Base-by-base conservation (phyloP, 169 alveolate species). In the Plasmodium malariae region DNA sequence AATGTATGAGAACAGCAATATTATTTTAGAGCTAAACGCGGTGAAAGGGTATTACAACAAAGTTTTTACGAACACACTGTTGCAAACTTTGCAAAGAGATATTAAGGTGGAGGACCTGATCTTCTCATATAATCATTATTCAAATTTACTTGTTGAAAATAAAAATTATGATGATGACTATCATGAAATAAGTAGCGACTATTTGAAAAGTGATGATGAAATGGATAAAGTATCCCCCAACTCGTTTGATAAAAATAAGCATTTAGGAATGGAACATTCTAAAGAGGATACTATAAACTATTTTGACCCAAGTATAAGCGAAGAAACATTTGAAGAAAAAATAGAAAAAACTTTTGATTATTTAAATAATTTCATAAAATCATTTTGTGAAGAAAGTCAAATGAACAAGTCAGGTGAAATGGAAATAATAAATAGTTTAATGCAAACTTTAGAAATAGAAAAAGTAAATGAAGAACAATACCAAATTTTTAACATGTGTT, bases 1-100 rank as follows among this genome's bases (percentile, higher is more conserved):
- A 54, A 30, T 24, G 40, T 3, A 24, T 21, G 30, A 3, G 36
- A 19, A 32, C 30, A 24, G 36, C 11, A 73, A 21, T 1, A 21
- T n/a, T n/a, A 45, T 76, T 57, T n/a, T 83, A 67, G 72, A 65
- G 32, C n/a, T 83, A 17, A 83, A 83, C 14, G 85, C n/a, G 14
- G 65, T 83, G 54, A 83, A 83, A 51, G 49, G 32, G 9, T 83
- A 83, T 70, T 83, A 83, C 48, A 67, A 83, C 74, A 57, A 83
- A 59, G 51, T 71, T 19, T 83, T 83, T 71, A 83, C 91, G 17
- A 83, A 68, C n/a, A 73, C 65, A 34, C 21, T 49, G 54, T 28
- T 83, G 9, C 17, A 34, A 21, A 26, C 68, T n/a, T 37, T 83
- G 21, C 85, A 83, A 40, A 83, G 67, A 9, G 91, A 83, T 21